A percentile compares a stretch with the other conserved stretches of the same genome.
These are phyloP conservation scores for Malus sieversii DNA, from an alignment of 306 rosid species.

Conservation along the genomic window DNA sequence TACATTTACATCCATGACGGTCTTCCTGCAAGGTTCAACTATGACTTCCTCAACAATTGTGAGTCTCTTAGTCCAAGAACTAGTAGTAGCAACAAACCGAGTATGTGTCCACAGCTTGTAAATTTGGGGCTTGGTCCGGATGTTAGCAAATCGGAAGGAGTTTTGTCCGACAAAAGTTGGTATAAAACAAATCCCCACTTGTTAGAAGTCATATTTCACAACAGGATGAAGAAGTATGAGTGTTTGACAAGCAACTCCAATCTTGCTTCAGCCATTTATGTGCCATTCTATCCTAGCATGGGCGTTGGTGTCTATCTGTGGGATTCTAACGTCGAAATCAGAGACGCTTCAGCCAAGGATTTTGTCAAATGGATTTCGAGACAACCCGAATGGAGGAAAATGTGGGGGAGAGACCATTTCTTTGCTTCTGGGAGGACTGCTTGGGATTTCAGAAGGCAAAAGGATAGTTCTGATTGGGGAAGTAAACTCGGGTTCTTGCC, in stretches of 20 bases:
- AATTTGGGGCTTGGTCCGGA: slow-evolving; percentile 66
- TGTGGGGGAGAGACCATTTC: slow-evolving; percentile 91
- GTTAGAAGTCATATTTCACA: slow-evolving; percentile 75
- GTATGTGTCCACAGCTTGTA: slow-evolving; percentile 63
- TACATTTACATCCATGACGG: slow-evolving; percentile 53
- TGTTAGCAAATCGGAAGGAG: slow-evolving; percentile 31
- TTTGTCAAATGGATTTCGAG: slow-evolving; percentile 39
- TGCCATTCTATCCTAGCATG: slow-evolving; percentile 82
- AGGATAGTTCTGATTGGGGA: slow-evolving; percentile 63
- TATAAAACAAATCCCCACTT: slow-evolving; percentile 65
- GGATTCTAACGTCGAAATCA: slow-evolving; percentile 42
- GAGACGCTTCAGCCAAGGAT: slow-evolving; percentile 61
- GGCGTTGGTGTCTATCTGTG: slow-evolving; percentile 66
- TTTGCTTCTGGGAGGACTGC: slow-evolving; percentile 70
- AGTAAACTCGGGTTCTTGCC: slow-evolving; percentile 71
- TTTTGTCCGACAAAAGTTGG: slow-evolving; percentile 44
- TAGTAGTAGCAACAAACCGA: slow-evolving; percentile 29
- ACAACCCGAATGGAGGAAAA: slow-evolving; percentile 48
- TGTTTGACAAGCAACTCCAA: slow-evolving; percentile 65
- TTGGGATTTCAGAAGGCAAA: slow-evolving; percentile 81
- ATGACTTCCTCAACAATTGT: slow-evolving; percentile 44
- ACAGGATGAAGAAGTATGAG: slow-evolving; percentile 47
- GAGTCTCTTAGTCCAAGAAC: slow-evolving; percentile 49
- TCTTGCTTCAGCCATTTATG: slow-evolving; percentile 58
- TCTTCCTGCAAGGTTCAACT: slow-evolving; percentile 62